Conservation (phyloP, 2,329 filamentous ascomycete genomes). For the Bipolaris zeicola region DNA sequence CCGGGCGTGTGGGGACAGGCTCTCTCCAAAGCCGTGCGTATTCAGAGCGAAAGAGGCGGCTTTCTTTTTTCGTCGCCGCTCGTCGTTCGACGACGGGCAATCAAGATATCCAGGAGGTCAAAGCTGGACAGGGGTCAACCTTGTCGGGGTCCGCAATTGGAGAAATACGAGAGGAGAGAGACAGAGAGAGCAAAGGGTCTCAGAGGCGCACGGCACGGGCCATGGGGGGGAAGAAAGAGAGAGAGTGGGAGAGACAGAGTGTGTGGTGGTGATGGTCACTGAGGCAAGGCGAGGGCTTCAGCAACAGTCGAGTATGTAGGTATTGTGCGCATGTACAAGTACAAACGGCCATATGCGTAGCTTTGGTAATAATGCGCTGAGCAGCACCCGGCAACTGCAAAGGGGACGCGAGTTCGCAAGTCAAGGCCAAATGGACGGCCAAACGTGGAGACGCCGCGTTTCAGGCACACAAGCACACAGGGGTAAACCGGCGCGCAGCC, state of each 20-base stretch:
- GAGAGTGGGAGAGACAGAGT: too few species aligned
- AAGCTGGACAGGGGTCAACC: conserved; percentile 10
- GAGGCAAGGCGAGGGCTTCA: conserved; percentile 7
- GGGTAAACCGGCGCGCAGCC: background rate
- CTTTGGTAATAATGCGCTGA: conserved; percentile 10
- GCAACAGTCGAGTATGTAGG: background rate
- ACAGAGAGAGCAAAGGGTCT: conserved; percentile 5
- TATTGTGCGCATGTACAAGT: background rate
- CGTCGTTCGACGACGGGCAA: conserved; percentile 9
- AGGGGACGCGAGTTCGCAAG: conserved; percentile 2
- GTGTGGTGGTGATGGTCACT: conserved; percentile 5
- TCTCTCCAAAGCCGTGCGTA: conserved; percentile 15
- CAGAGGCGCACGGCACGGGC: conserved; percentile 15
- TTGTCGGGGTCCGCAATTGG: conserved; percentile 7
- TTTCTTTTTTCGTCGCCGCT: conserved; percentile 3
- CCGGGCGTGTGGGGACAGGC: conserved; percentile 13
- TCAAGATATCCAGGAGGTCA: conserved; percentile 13
- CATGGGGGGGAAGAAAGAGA: conserved; percentile 11
- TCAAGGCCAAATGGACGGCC: conserved; percentile 7
- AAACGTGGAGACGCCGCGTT: conserved; percentile 12
- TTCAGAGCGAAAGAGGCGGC: conserved; percentile 10
- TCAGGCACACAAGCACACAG: conserved; percentile 14
- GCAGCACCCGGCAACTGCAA: conserved; percentile 11
- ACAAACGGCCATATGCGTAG: background rate
- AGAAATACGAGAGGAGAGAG: background rate